phyloP scores from a whole-genome alignment of 768 basidiomycete genomes.

The Vishniacozyma victoriae region DNA sequence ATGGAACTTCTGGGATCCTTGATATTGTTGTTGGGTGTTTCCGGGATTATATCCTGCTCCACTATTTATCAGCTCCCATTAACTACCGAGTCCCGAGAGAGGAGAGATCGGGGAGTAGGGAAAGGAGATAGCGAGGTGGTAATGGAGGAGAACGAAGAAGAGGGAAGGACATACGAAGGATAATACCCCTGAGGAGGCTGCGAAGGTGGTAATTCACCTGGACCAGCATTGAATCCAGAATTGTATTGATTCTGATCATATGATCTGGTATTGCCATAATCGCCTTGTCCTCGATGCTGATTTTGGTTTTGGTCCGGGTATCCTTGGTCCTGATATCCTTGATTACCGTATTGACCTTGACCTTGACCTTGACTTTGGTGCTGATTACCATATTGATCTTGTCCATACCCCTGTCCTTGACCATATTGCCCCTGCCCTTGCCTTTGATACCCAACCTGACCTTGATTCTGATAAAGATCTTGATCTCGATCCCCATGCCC shows the following conservation, averaged over 20 bases:
- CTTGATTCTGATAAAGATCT: background rate
- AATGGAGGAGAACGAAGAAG: background rate
- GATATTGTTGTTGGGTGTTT: conserved; percentile 12
- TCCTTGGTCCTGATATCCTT: background rate
- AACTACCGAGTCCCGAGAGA: background rate
- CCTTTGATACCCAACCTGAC: too few species aligned
- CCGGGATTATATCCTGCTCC: conserved; percentile 19
- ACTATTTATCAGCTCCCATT: conserved; percentile 1
- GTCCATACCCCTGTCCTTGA: too few species aligned
- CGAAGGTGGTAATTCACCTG: conserved; percentile 4
- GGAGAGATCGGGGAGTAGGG: background rate
- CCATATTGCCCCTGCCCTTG: too few species aligned
- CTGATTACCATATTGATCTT: background rate
- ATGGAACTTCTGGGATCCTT: conserved; percentile 36
- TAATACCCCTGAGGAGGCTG: conserved; percentile 22
- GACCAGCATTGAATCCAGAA: background rate
- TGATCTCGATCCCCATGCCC: too few species aligned
- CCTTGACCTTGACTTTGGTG: background rate
- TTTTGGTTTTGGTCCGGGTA: conserved; percentile 1
- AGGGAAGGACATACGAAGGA: conserved; percentile 13
- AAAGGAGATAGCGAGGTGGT: background rate
- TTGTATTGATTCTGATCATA: background rate
- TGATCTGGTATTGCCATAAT: background rate
- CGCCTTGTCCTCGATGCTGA: background rate
- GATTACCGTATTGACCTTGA: background rate